Percentiles rank a stretch among this genome's conserved stretches.
Evolutionary conservation across 352 stramenopile genomes (phyloP).

Genomic region (Phytophthora foliorum): DNA sequence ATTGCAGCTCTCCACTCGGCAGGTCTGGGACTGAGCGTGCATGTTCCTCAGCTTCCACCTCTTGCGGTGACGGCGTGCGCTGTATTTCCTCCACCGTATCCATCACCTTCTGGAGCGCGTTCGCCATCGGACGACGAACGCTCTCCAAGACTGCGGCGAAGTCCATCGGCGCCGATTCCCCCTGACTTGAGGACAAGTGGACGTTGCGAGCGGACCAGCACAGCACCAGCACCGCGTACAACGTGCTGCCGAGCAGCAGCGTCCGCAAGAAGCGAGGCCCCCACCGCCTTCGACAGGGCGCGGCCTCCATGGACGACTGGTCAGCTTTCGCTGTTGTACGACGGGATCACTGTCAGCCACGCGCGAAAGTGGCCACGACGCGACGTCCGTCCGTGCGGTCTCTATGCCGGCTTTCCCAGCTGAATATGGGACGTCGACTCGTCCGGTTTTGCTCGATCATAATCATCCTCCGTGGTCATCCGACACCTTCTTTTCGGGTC

Average conservation of each 20-base stretch:
- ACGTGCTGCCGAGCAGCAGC: slow-evolving; percentile 24
- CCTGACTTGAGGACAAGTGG: slow-evolving; percentile 18
- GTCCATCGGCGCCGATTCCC: slow-evolving; percentile 6
- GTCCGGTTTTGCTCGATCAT: slow-evolving; percentile 1
- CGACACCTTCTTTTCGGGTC: too few relatives aligned
- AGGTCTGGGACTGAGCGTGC: slow-evolving; percentile 22
- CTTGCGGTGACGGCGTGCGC: slow-evolving; percentile 18
- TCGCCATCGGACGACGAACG: slow-evolving; percentile 21
- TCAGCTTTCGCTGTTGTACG: too few relatives aligned
- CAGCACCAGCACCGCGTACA: slow-evolving; percentile 26
- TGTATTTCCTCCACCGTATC: slow-evolving; percentile 25
- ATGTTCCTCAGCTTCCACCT: slow-evolving; percentile 21
- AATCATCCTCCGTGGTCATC: slow-evolving; percentile 8
- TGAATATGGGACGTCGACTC: slow-evolving; percentile 4
- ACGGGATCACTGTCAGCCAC: too few relatives aligned
- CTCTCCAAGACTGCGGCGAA: slow-evolving; percentile 14
- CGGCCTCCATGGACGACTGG: not conserved
- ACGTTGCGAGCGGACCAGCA: slow-evolving; percentile 22
- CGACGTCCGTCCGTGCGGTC: not conserved
- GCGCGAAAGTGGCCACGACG: slow-evolving; percentile 6
- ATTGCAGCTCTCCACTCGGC: slow-evolving; percentile 17
- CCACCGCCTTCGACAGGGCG: slow-evolving; percentile 4
- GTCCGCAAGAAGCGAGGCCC: slow-evolving; percentile 10
- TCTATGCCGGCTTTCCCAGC: slow-evolving; percentile 23
- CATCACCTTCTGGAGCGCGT: slow-evolving; percentile 24